Base-by-base conservation (phyloP, 176 grass and related monocot species). In the Musa schizocarpa region DNA sequence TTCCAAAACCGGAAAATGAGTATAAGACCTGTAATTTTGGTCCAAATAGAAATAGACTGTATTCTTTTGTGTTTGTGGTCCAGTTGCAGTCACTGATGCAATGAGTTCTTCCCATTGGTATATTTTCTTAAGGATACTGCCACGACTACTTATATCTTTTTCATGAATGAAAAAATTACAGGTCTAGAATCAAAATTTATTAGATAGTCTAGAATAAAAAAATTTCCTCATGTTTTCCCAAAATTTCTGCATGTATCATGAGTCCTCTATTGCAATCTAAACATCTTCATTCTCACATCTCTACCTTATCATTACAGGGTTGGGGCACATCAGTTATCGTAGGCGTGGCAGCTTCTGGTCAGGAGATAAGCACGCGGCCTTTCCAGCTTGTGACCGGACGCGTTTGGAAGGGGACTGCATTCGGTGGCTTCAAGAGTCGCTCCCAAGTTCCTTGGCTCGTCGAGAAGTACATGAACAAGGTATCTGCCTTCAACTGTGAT, bases 381-480 rank as follows among this genome's bases (percentile, higher is more conserved):
- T 99, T 99, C 84, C 95, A 94, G 83, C 86, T 99, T 0, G 95
- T 99, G 57, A 99, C 88, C 2, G 90, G 95, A 0, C 90, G 90
- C 77, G 90, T 99, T 4, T 99, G 95, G 90, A 99, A 94, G 78
- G 95, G 95, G 82, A 99, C 95, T 82, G 95, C 90, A 77, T 99
- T 99, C 8, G 95, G 95, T 0, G 90, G 95, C 65, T 99, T 99
- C 82, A 99, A 99, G 86, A 99, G 95, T 66, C 88, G 95, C 10
- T 87, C 84, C 66, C 95, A 99, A 50, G 95, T 99, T 65, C 95
- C 90, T 12, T 89, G 95, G 90, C 95, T 99, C 10, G 95, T 99
- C 21, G 95, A 99, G 10, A 94, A 99, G 76, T 99, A 94, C 78
- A 56, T 98, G 88, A 99, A 99, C 27, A 99, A 99, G 90, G 95